Conservation (phyloP, 148 eudicot genomes). For the Fagopyrum homotropicum region DNA sequence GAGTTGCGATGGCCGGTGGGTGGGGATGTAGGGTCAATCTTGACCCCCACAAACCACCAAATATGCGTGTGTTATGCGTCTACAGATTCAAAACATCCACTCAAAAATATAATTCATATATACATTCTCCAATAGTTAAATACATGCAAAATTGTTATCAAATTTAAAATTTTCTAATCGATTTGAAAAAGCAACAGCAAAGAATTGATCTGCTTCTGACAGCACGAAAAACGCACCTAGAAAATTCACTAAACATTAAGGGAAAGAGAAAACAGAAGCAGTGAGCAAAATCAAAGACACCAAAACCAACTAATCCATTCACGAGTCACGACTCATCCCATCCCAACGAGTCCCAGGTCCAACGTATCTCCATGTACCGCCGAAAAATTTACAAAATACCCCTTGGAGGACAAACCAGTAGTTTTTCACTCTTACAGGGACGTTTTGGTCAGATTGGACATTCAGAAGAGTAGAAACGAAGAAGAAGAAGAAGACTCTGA, state of each 20-base stretch:
- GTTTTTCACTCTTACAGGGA: not conserved
- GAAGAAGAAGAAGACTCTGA: not conserved
- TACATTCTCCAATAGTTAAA: not conserved
- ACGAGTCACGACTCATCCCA: too few species aligned
- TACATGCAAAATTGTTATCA: not conserved
- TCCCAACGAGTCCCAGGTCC: not conserved
- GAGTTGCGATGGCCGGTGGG: not conserved
- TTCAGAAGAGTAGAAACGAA: not conserved
- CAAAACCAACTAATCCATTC: not conserved
- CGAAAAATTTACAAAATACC: not conserved
- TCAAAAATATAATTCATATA: not conserved
- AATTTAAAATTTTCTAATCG: not conserved
- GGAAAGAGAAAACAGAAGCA: not conserved
- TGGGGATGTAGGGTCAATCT: slow-evolving; percentile 1
- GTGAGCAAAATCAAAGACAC: not conserved
- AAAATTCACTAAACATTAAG: too few species aligned
- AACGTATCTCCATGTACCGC: not conserved
- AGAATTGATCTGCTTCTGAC: not conserved
- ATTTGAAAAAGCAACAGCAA: not conserved
- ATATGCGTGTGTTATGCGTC: slow-evolving; percentile 8
- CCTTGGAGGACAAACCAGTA: not conserved
- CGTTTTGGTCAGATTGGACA: not conserved
- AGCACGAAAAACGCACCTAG: not conserved
- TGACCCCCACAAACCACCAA: not conserved
- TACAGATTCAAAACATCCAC: not conserved